Evolutionary conservation across 1,284 basidiomycete genomes (phyloP).

Genomic region (Lignosus rhinocerotis): DNA sequence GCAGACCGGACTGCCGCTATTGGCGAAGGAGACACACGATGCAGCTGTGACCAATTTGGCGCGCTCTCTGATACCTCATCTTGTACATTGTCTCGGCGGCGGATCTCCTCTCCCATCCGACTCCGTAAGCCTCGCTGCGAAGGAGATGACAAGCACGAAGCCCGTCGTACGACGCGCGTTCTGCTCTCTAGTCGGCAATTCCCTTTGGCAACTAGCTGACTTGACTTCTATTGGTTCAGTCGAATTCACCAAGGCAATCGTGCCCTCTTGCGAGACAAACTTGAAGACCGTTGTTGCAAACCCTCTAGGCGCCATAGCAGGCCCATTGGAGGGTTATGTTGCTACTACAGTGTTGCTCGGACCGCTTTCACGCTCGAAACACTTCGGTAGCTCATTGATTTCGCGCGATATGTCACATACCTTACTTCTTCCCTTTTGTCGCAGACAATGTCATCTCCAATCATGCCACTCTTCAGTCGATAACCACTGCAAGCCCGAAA

Average conservation of each 20-base stretch:
- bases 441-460: slow-evolving; percentile 39
- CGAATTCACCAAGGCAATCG: slow-evolving; percentile 53
- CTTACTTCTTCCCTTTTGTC: slow-evolving; percentile 14
- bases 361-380: slow-evolving; percentile 49
- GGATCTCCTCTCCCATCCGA: slow-evolving; percentile 46
- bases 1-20: slow-evolving; percentile 55
- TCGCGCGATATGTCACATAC: neutral
- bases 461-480: slow-evolving; percentile 45
- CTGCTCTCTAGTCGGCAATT: slow-evolving; percentile 37
- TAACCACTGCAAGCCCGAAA: slow-evolving; percentile 55
- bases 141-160: slow-evolving; percentile 63
- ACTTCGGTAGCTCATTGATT: slow-evolving; percentile 48
- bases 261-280: slow-evolving; percentile 66
- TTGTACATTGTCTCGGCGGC: slow-evolving; percentile 52
- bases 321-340: slow-evolving; percentile 84
- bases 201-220: slow-evolving; percentile 37
- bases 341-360: slow-evolving; percentile 71
- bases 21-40: slow-evolving; percentile 82
- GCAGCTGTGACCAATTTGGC: slow-evolving; percentile 56
- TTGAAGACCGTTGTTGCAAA: slow-evolving; percentile 67
- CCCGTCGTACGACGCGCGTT: slow-evolving; percentile 39
- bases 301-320: slow-evolving; percentile 56
- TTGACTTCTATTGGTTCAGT: slow-evolving; percentile 40
- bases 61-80: slow-evolving; percentile 57
- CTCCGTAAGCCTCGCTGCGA: slow-evolving; percentile 51